Percentiles rank a stretch among this genome's conserved stretches.
These are phyloP conservation scores for Golubevia pallescens DNA, from an alignment of 1,284 basidiomycete genomes.

Conservation along the genomic window DNA sequence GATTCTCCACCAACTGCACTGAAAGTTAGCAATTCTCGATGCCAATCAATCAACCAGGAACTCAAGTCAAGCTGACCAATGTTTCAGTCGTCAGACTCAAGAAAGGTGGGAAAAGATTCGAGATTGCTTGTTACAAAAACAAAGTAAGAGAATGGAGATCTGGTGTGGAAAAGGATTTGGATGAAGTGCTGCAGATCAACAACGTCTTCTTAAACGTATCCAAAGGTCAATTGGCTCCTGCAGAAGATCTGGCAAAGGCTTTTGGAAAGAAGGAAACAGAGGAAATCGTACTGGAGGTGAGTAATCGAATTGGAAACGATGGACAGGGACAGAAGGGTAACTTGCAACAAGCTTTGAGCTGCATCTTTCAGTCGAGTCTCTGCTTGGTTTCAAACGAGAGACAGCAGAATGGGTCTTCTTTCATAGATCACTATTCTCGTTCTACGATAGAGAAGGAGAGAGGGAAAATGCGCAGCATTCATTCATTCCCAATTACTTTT, in stretches of 20 bases:
- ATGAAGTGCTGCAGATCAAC: conserved; percentile 95
- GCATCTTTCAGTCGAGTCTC: too few species aligned
- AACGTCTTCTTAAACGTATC: conserved; percentile 96
- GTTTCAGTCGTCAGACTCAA: conserved; percentile 93
- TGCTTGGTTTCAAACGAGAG: too few species aligned
- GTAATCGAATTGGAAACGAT: conserved; percentile 20
- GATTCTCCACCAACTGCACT: too few species aligned
- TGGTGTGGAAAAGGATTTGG: conserved; percentile 89
- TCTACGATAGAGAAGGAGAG: too few species aligned
- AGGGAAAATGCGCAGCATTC: too few species aligned
- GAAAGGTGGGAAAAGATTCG: conserved; percentile 96
- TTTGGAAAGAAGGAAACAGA: conserved; percentile 79
- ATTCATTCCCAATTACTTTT: neutral
- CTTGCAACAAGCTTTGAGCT: too few species aligned
- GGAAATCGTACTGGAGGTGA: conserved; percentile 82
- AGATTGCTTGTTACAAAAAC: conserved; percentile 99
- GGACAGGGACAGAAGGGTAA: neutral
- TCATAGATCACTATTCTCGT: too few species aligned
- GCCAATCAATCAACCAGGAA: conserved; percentile 54
- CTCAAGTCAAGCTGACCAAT: conserved; percentile 76
- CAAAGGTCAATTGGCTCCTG: conserved; percentile 90
- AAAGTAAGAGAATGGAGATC: conserved; percentile 96
- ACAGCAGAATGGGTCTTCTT: too few species aligned
- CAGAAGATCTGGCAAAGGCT: conserved; percentile 85
- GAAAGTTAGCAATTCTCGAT: too few species aligned